Evolutionary conservation across 78 protist species (phyloP).

Genomic region (Dictyostelium capitatum): DNA sequence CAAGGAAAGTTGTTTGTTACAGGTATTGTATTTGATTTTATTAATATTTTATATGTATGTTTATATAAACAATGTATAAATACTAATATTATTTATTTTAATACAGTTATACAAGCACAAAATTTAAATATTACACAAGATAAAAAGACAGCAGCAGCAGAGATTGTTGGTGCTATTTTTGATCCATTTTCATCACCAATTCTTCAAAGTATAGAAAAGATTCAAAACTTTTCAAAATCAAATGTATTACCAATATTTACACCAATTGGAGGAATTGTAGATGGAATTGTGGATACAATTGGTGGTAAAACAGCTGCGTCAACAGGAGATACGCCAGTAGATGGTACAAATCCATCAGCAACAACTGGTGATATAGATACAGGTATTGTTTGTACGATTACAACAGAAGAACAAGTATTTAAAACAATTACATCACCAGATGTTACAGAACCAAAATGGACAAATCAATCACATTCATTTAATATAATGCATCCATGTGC

Average conservation of each 20-base stretch:
- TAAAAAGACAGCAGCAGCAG: constrained; percentile 27
- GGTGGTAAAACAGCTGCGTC: background rate
- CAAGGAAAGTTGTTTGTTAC: constrained; percentile 76
- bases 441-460: constrained; percentile 59
- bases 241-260: constrained; percentile 65
- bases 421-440: constrained; percentile 3
- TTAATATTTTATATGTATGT: too few relatives aligned
- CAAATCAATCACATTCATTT: constrained; percentile 60
- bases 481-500: constrained; percentile 45
- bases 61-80: background rate
- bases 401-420: constrained; percentile 7
- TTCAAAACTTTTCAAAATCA: constrained; percentile 49
- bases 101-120: constrained; percentile 62
- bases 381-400: constrained; percentile 41
- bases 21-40: background rate
- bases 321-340: too few relatives aligned
- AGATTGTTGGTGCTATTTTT: constrained; percentile 46
- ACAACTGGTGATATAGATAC: background rate
- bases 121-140: constrained; percentile 57
- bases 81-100: background rate
- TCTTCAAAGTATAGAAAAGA: constrained; percentile 44
- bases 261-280: constrained; percentile 12
- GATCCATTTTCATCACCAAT: constrained; percentile 47
- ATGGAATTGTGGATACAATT: background rate
- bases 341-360: constrained; percentile 4